A percentile compares a stretch with the other conserved stretches of the same genome.
phyloP scores from a whole-genome alignment of 495 filamentous ascomycete genomes.

The Lasiosphaeris hirsuta region DNA sequence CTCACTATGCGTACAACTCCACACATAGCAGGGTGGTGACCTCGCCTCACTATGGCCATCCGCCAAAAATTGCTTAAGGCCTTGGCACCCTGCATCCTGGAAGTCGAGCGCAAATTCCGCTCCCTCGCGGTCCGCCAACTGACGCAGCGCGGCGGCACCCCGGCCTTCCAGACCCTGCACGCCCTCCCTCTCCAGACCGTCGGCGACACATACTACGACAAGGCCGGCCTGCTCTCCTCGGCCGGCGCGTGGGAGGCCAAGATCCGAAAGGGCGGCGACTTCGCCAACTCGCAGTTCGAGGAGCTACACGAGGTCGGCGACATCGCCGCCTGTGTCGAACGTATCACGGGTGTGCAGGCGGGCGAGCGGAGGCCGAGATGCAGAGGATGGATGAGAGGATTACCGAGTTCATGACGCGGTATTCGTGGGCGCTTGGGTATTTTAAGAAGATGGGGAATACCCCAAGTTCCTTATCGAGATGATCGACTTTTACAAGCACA shows the following conservation, averaged over 20 bases:
- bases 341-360: neutral
- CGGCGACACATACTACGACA: constrained; percentile 37
- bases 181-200: constrained; percentile 20
- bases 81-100: constrained; percentile 17
- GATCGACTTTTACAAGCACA: too few species aligned
- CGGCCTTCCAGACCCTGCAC: constrained; percentile 23
- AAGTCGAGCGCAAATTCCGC: constrained; percentile 40
- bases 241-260: constrained; percentile 36
- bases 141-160: constrained; percentile 18
- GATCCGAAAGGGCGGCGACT: constrained; percentile 21
- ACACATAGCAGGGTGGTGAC: too few species aligned
- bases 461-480: too few species aligned
- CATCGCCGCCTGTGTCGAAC: constrained; percentile 8
- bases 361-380: constrained; percentile 16
- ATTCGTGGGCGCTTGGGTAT: constrained; percentile 41
- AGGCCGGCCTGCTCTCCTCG: constrained; percentile 17
- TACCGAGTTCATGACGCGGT: constrained; percentile 34
- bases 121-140: constrained; percentile 21
- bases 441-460: constrained; percentile 25
- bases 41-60: too few species aligned
- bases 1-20: too few species aligned
- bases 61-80: too few species aligned
- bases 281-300: constrained; percentile 28
- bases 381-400: constrained; percentile 33
- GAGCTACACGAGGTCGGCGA: constrained; percentile 19